These are phyloP conservation scores for Backusella parvicylindrica DNA, from an alignment of 192 early-diverging fungal genomes.

Conservation along the genomic window DNA sequence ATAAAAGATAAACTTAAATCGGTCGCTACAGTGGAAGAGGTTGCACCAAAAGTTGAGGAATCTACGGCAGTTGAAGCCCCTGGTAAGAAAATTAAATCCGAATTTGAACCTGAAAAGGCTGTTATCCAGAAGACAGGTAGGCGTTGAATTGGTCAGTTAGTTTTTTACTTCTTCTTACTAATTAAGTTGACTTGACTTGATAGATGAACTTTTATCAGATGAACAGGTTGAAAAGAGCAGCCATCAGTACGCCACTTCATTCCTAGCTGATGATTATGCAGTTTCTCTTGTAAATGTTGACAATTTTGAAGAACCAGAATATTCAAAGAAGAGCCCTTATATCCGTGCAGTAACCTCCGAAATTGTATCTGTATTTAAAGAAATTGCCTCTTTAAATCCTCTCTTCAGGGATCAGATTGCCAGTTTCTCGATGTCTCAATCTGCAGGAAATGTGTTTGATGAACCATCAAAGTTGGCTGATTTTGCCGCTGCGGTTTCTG, in stretches of 20 bases:
- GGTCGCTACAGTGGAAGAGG: constrained; percentile 14
- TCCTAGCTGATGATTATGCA: constrained; percentile 61
- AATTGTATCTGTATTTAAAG: constrained; percentile 94
- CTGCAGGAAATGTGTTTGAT: constrained; percentile 92
- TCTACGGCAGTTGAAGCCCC: background rate
- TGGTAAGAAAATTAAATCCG: background rate
- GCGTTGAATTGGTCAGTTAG: too few species aligned
- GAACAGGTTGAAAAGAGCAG: background rate
- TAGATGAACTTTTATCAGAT: constrained; percentile 13
- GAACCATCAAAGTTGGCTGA: constrained; percentile 94
- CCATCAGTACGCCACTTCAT: constrained; percentile 42
- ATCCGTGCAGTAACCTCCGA: constrained; percentile 92
- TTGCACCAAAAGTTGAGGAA: background rate
- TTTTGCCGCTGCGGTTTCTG: constrained; percentile 95
- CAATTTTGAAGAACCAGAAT: constrained; percentile 81
- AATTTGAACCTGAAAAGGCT: background rate
- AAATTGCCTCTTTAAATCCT: constrained; percentile 92
- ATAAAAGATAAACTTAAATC: constrained; percentile 19
- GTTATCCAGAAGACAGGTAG: constrained; percentile 5
- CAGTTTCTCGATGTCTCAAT: constrained; percentile 93
- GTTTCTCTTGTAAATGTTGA: constrained; percentile 89
- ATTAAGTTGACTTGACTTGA: too few species aligned
- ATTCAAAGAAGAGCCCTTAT: constrained; percentile 79
- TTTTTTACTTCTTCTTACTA: too few species aligned
- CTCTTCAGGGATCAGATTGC: constrained; percentile 98